Conservation (phyloP, 352 stramenopile species). For the Globisporangium cystogenes region DNA sequence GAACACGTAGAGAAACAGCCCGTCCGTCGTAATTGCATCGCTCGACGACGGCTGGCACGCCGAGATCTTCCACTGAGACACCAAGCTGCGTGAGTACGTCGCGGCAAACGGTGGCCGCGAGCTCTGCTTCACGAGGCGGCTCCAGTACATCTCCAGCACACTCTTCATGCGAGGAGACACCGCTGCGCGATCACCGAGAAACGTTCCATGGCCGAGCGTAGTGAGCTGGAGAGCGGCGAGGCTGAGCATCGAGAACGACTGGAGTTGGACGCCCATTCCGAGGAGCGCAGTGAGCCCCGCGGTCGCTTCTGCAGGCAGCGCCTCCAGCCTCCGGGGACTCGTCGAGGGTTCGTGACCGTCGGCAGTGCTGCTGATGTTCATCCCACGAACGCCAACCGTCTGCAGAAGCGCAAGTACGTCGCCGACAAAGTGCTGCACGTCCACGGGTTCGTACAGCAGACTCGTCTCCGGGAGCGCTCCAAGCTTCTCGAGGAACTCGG, state of each 20-base stretch:
- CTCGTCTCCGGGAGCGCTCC: constrained; percentile 42
- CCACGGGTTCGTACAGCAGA: constrained; percentile 64
- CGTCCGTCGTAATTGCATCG: constrained; percentile 68
- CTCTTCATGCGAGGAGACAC: constrained; percentile 15
- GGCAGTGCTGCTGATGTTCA: constrained; percentile 7
- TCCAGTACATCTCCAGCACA: constrained; percentile 24
- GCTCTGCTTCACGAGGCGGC: constrained; percentile 23
- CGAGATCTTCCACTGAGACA: constrained; percentile 63
- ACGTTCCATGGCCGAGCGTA: constrained; percentile 16
- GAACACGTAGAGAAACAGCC: constrained; percentile 65
- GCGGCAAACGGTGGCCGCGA: constrained; percentile 24
- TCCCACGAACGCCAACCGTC: constrained; percentile 15
- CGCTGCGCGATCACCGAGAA: constrained; percentile 7
- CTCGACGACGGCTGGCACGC: constrained; percentile 57
- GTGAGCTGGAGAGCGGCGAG: constrained; percentile 30
- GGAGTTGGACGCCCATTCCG: constrained; percentile 46
- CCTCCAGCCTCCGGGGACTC: background rate
- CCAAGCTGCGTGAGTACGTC: constrained; percentile 47
- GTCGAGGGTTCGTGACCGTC: background rate
- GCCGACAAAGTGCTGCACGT: constrained; percentile 31
- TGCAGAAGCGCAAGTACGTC: constrained; percentile 17
- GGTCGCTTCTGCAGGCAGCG: constrained; percentile 20
- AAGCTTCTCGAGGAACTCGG: constrained; percentile 49
- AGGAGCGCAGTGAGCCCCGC: constrained; percentile 36
- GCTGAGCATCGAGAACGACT: constrained; percentile 58